Conservation (phyloP, 176 grass and related monocot species). For the Carex myosuroides region DNA sequence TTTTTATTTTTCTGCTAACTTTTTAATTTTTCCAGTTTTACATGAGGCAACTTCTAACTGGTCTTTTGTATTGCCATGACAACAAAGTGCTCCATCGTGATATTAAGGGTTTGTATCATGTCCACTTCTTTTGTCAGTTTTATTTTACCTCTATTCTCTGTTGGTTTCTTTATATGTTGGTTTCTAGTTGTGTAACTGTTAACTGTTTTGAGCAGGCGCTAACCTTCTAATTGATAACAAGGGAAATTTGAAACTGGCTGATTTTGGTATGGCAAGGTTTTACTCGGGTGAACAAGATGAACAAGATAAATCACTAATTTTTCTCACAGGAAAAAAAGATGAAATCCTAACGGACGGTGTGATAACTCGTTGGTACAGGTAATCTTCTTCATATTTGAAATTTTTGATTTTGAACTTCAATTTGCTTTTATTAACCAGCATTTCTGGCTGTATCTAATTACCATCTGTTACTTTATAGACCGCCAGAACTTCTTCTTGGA, state of each 20-base stretch:
- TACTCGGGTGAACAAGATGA: conserved; percentile 87
- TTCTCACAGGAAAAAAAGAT: conserved; percentile 19
- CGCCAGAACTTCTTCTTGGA: conserved; percentile 81
- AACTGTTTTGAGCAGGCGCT: conserved; percentile 42
- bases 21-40: conserved; percentile 41
- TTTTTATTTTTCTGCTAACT: background rate
- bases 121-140: background rate
- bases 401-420: background rate
- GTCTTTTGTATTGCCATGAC: conserved; percentile 86
- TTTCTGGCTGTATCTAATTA: conserved; percentile 8
- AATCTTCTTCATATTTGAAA: background rate
- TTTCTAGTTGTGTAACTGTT: background rate
- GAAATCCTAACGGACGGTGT: conserved; percentile 85
- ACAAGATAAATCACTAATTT: too few relatives aligned
- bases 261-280: conserved; percentile 88
- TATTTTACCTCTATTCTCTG: background rate
- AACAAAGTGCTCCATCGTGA: conserved; percentile 96
- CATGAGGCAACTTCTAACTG: conserved; percentile 94
- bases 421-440: background rate
- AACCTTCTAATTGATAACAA: conserved; percentile 98
- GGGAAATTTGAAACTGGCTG: conserved; percentile 93
- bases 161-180: background rate
- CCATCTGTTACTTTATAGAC: conserved; percentile 43
- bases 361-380: conserved; percentile 96
- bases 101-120: conserved; percentile 61